Evolutionary conservation across 1,139 yeast genomes (phyloP), one percentile per base, ranked within the genome.

Genomic region (Zygoascus meyerae): DNA sequence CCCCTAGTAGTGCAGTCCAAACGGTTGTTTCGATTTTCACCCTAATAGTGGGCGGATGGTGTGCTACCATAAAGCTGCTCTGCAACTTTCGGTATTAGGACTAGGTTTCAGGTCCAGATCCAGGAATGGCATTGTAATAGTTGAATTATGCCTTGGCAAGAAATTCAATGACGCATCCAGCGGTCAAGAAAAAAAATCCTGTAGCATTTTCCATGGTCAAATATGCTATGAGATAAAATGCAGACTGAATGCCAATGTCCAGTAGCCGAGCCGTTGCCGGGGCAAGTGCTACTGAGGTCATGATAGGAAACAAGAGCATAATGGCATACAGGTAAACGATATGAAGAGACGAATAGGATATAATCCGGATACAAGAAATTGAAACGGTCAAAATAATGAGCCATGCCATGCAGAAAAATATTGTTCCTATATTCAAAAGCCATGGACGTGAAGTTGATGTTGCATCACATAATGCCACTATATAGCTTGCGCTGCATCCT

Each of bases 201-300:
- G 32, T 31, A 5, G 42, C 29, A 31, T 29, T 21, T 30, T 40
- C 42, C 36, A 40, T n/a, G 9, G 42, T 30, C 9, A 40, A n/a
- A n/a, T 15, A 40, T 15, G 21, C 21, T 3, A 40, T 30, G 16
- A 40, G 11, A n/a, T 40, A 40, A 2, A 31, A 28, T 5, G 42
- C 42, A 15, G 35, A 30, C 17, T 40, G 42, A 10, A 40, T 31
- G 2, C 42, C 42, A 31, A 40, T 40, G 5, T 36, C 36, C 18
- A 31, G 36, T 16, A 40, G 21, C 18, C 16, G 10, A 10, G 42
- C 42, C 21, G 35, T 30, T 21, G 32, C 30, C 8, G 42, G 42
- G 8, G 36, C 42, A 7, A 40, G 28, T 17, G 35, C 42, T 30
- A 40, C 10, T 16, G 35, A 9, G 3, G 32, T 17, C 34, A 40